Conservation (phyloP, 176 grass and related monocot genomes). For the Carex scoparia region DNA sequence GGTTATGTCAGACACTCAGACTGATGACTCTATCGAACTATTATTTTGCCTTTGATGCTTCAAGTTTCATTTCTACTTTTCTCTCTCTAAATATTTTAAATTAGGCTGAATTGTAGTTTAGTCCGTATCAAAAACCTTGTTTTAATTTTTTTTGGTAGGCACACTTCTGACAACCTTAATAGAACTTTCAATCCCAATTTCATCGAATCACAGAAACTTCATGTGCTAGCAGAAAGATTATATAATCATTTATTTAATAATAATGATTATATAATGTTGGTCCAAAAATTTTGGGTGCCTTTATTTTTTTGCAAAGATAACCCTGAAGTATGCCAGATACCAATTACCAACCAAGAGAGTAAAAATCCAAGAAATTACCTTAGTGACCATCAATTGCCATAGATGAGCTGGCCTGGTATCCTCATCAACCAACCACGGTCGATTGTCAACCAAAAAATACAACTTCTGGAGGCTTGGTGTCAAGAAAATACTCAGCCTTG, state of each 20-base stretch:
- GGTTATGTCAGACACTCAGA: neutral
- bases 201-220: neutral
- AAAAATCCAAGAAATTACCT: constrained; percentile 42
- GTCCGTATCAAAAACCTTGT: neutral
- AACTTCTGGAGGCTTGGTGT: constrained; percentile 62
- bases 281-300: neutral
- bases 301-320: neutral
- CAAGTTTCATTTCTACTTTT: neutral
- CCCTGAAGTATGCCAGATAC: neutral
- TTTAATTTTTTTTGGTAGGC: neutral
- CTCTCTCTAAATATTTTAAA: neutral
- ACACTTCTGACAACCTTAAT: neutral
- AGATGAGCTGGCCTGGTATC: constrained; percentile 70
- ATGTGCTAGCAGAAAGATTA: no score
- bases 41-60: neutral
- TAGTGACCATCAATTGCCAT: constrained; percentile 98
- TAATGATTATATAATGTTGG: neutral
- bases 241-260: no score
- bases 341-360: neutral
- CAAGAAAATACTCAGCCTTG: constrained; percentile 74
- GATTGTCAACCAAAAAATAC: constrained; percentile 76
- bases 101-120: neutral
- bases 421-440: constrained; percentile 75
- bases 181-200: neutral
- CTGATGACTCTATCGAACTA: neutral